Conservation (phyloP, 306 rosid species). For the Cicer cuneatum region DNA sequence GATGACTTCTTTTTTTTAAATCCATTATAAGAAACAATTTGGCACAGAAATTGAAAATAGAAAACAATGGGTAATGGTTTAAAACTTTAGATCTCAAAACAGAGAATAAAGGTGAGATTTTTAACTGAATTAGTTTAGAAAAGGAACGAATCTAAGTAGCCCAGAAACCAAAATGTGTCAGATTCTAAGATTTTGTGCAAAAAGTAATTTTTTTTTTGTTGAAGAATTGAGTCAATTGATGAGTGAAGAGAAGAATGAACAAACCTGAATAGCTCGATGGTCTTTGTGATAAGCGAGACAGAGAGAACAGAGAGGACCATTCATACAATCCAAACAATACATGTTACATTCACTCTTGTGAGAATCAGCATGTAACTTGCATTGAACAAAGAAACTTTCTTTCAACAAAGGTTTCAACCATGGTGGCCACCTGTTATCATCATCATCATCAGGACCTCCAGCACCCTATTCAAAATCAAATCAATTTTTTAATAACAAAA, state of each 20-base stretch:
- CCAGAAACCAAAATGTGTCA: conserved; percentile 36
- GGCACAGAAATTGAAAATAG: conserved; percentile 21
- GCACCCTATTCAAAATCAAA: conserved; percentile 66
- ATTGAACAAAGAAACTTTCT: conserved; percentile 92
- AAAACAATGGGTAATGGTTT: conserved; percentile 8
- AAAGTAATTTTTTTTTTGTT: background rate
- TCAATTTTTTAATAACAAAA: background rate
- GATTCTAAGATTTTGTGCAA: conserved; percentile 11
- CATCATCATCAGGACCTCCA: conserved; percentile 91
- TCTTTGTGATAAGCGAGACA: conserved; percentile 83
- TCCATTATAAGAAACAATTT: background rate
- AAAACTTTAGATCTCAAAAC: conserved; percentile 22
- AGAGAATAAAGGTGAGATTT: conserved; percentile 1
- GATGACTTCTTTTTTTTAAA: conserved; percentile 24
- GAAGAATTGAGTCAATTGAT: background rate
- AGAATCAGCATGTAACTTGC: conserved; percentile 86
- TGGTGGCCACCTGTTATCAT: conserved; percentile 94
- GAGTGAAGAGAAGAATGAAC: background rate
- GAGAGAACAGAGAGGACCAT: conserved; percentile 91
- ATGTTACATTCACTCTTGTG: conserved; percentile 98
- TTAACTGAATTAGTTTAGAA: background rate
- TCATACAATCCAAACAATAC: conserved; percentile 97
- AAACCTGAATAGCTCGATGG: conserved; percentile 91
- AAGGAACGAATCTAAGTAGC: conserved; percentile 31
- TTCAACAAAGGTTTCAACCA: conserved; percentile 90